Base-by-base conservation (phyloP, 805 yeast genomes). In the Nakazawaea peltata region DNA sequence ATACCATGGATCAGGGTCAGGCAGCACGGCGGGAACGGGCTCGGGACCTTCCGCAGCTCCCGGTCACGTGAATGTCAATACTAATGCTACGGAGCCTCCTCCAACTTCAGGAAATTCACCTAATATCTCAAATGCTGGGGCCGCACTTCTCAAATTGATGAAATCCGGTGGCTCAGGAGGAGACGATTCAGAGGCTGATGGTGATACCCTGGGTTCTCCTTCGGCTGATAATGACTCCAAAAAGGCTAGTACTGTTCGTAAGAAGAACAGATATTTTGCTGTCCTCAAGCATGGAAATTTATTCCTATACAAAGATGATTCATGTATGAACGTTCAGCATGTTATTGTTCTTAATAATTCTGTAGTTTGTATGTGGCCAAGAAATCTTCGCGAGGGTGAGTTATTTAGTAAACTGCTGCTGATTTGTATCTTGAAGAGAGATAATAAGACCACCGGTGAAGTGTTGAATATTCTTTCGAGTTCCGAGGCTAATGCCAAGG, bases 281-380 rank as follows among this genome's bases (percentile, higher is more conserved):
- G 76, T 83, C 0, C 61, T 87, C 34, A 81, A 83, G 48, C 96
- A 88, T 49, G 95, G 96, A 0, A 87, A 87, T 50, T 57, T 92
- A 36, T 85, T 88, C 50, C 61, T 92, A n/a, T 90, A 84, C 58
- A 74, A 74, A 41, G 85, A 82, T 49, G 81, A 79, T 41, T 61
- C 65, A 32, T 66, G 74, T 51, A 69, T 65, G 49, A 76, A 77
- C 53, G 79, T 82, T 14, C 74, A 73, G 43, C 88, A 85, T 55
- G 95, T 83, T 7, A 74, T 92, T 40, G 86, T 83, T 2, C 55
- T 92, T 16, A 71, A 81, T 4, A 72, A 79, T 46, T 74, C 75
- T 45, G 64, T 85, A 24, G 81, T 87, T 1, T 63, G 83, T 1
- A 59, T 88, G 6, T 92, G 97, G 96, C 98, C 98, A 1, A 71